Percentiles rank a stretch among this genome's conserved stretches.
Conservation (phyloP, 2,329 filamentous ascomycete species). For the Fonsecaea pugnacius region DNA sequence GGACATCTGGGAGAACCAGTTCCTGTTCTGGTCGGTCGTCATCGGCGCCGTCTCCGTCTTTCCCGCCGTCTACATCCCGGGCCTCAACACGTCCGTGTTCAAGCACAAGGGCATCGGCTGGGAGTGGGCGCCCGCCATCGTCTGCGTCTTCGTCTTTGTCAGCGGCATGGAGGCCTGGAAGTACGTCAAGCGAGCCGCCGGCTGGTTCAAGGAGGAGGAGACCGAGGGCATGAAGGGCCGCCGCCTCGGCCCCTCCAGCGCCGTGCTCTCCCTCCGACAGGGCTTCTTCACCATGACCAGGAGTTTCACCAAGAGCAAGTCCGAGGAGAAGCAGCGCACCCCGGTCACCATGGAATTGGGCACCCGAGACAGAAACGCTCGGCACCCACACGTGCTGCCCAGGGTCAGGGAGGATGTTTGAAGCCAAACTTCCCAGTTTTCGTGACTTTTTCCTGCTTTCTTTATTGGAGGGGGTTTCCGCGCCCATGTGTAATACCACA, state of each 20-base stretch:
- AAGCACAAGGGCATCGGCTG: conserved; percentile 67
- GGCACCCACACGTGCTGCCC: neutral
- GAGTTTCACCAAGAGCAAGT: conserved; percentile 39
- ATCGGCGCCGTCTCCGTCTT: conserved; percentile 61
- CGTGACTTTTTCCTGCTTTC: neutral
- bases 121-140: conserved; percentile 72
- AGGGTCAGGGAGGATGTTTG: conserved; percentile 15
- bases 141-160: conserved; percentile 64
- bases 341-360: neutral
- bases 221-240: conserved; percentile 40
- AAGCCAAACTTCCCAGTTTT: neutral
- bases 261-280: conserved; percentile 40
- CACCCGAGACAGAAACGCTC: neutral
- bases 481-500: neutral
- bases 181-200: conserved; percentile 59
- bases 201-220: conserved; percentile 41
- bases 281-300: conserved; percentile 43
- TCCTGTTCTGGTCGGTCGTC: conserved; percentile 68
- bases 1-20: conserved; percentile 71
- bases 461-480: no score
- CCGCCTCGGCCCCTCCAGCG: conserved; percentile 27
- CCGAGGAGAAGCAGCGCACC: conserved; percentile 37
- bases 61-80: conserved; percentile 67
- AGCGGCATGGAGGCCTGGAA: conserved; percentile 68
- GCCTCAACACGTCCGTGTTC: conserved; percentile 57